Conservation (phyloP, 495 filamentous ascomycete genomes). For the Friedmanniomyces simplex region DNA sequence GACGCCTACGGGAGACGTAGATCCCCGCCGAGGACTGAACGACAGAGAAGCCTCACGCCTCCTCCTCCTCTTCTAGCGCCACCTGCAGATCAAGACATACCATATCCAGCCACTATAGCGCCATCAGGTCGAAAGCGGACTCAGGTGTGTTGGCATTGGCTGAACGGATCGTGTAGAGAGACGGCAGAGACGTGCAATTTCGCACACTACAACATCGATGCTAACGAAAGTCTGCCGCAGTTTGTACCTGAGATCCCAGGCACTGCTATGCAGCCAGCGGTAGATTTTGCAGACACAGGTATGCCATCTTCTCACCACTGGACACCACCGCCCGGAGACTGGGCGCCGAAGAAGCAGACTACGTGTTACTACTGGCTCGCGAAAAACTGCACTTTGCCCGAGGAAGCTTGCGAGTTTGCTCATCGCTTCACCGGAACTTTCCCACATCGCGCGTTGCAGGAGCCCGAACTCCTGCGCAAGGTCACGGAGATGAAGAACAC, state of each 20-base stretch:
- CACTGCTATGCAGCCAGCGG: neutral
- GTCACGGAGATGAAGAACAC: conserved; percentile 1
- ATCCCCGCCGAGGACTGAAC: neutral
- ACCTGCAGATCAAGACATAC: neutral
- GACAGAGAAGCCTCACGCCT: neutral
- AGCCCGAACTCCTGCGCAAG: neutral
- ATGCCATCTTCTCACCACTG: neutral
- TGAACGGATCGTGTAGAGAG: neutral
- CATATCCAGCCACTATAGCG: neutral
- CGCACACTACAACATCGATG: neutral
- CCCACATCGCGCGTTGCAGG: neutral
- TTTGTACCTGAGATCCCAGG: neutral
- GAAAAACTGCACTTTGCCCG: neutral
- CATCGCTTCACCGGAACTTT: neutral
- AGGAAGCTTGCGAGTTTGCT: neutral
- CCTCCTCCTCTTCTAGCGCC: neutral
- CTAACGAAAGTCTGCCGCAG: neutral
- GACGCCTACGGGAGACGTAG: conserved; percentile 11
- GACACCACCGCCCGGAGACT: neutral
- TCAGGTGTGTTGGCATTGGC: neutral
- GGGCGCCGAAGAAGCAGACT: neutral
- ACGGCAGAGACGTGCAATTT: neutral
- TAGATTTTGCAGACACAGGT: neutral
- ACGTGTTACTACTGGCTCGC: conserved; percentile 9
- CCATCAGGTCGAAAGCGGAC: neutral